Conservation (phyloP, 805 yeast genomes). For the Candida adriatica region DNA sequence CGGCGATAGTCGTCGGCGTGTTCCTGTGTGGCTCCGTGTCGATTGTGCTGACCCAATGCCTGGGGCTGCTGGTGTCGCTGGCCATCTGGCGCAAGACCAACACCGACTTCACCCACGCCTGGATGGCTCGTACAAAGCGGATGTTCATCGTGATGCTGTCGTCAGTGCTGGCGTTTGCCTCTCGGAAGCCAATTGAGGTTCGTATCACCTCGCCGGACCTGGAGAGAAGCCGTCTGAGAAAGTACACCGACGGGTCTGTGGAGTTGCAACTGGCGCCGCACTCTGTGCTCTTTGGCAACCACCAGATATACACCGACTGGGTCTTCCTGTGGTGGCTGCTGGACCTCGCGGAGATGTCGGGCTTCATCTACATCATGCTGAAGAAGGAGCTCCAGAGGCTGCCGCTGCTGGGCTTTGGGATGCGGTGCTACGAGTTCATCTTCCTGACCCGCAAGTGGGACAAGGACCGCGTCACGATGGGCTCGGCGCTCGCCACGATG, state of each 20-base stretch:
- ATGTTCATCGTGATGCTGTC: slow-evolving; percentile 51
- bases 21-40: slow-evolving; percentile 32
- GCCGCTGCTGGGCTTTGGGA: slow-evolving; percentile 82
- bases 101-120: slow-evolving; percentile 30
- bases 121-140: slow-evolving; percentile 48
- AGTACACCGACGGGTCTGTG: slow-evolving; percentile 9
- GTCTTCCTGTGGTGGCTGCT: slow-evolving; percentile 80
- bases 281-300: slow-evolving; percentile 74
- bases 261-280: slow-evolving; percentile 35
- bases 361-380: slow-evolving; percentile 63
- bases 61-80: slow-evolving; percentile 24
- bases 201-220: slow-evolving; percentile 40
- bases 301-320: slow-evolving; percentile 95
- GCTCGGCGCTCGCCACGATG: slow-evolving; percentile 46
- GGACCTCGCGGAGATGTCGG: slow-evolving; percentile 59
- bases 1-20: slow-evolving; percentile 5
- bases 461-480: slow-evolving; percentile 55
- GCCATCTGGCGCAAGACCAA: slow-evolving; percentile 24
- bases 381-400: slow-evolving; percentile 65
- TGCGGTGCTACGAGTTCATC: slow-evolving; percentile 70
- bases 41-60: slow-evolving; percentile 39
- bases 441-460: slow-evolving; percentile 85
- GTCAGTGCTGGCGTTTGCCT: slow-evolving; percentile 40
- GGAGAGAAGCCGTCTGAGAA: slow-evolving; percentile 5
- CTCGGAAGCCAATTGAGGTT: slow-evolving; percentile 40